Evolutionary conservation across 352 stramenopile species (phyloP), one percentile per base, ranked within the genome.

Genomic region (Globisporangium canariense): DNA sequence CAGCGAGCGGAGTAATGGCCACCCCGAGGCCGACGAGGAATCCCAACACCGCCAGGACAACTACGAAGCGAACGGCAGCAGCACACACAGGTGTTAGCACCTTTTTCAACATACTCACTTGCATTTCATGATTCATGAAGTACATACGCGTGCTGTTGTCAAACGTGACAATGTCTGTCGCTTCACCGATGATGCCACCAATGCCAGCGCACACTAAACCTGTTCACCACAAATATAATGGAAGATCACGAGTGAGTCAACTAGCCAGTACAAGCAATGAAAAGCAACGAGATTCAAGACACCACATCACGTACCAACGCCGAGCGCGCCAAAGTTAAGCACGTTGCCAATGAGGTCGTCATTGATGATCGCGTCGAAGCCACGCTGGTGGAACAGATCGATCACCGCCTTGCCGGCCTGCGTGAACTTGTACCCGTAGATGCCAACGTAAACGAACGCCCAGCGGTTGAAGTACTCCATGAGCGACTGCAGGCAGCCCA

Each of bases 311-410:
- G 47, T 74, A 76, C 88, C 94, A 40, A 98, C 77, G n/a, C 71
- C 83, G 14, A 98, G 74, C n/a, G 86, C 86, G 5, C 93, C 80
- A 68, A 98, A 95, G 32, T 80, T 76, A 28, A 99, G 74, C 18
- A 97, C 90, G 45, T 88, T 96, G 69, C 94, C 90, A 36, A 98
- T 93, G 41, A 99, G 77, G 49, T 97, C 87, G 73, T 99, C 96
- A 69, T 97, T 98, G 72, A 99, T 98, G 66, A 99, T 98, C 2
- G 91, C 86, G 63, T 96, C 96, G 64, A 96, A 99, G n/a, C 95
- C 96, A 43, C 94, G 87, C 60, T 90, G 71, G 65, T 91, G 81
- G 69, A 99, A 99, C 18, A 99, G 78, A 40, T 92, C 63, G 55
- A 98, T 93, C 18, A 98, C 96, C 14, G 94, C 91, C 67, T 94